Base-by-base conservation (phyloP, 2,329 filamentous ascomycete genomes). In the Sporothrix brasiliensis region DNA sequence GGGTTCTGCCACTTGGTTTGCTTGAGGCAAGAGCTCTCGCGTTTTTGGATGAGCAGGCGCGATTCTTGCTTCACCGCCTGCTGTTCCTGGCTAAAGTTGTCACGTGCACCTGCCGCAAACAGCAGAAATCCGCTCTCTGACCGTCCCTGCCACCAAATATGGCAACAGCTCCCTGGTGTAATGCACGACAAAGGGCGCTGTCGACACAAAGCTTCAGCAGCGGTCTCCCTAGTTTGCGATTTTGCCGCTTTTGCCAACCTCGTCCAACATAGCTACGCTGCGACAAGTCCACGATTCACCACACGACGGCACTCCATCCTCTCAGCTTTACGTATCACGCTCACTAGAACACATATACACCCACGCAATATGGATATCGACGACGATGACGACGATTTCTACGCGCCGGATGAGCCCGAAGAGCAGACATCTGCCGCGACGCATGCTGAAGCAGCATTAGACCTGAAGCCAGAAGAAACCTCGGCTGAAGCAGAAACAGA, bases 381-480 rank as follows among this genome's bases (percentile, higher is more conserved):
- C 78, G 88, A 90, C 74, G 88, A 89, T 73, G 88, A 89, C 67
- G 88, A 90, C 74, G 88, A 90, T 78, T 88, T 90, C 75, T 90
- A 90, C 76, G 85, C 85, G 71, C 84, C 86, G 1, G 88, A 89
- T 72, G 87, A 89, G 78, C 81, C 83, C 52, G 81, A 81, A 66
- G 76, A 77, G 24, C 75, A 78, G 34, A 73, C 77, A 3, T 77
- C 66, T 13, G 14, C 65, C 24, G 7, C 66, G 52, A 39, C 61
- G 6, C 27, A 53, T 5, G 74, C 77, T 11, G 74, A 78, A 19
- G 66, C 78, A 65, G 78, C 47, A 78, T n/a, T 39, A 47, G 58
- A 44, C 41, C 73, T 76, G 21, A 77, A 56, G 34, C 21, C 47
- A 21, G 39, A 19, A n/a, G 41, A 16, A 3, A 21, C 30, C 52